Conservation (phyloP, 2,329 filamentous ascomycete species). For the Cladosporium sphaerospermum region DNA sequence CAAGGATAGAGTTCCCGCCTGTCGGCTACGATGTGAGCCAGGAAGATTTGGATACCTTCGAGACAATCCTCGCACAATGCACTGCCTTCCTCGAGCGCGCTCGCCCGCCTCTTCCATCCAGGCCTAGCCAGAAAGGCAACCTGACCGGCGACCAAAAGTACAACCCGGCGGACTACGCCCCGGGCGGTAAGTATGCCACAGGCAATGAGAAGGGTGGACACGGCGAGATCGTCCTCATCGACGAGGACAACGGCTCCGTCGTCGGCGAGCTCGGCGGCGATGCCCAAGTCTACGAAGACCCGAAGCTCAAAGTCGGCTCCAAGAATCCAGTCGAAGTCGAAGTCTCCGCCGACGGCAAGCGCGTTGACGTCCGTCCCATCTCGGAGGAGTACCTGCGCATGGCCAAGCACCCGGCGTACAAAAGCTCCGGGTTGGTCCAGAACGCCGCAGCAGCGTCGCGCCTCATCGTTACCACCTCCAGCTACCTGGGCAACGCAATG, state of each 20-base stretch:
- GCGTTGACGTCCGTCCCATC: constrained; percentile 62
- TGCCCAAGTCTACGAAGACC: constrained; percentile 72
- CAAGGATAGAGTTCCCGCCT: constrained; percentile 78
- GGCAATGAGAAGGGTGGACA: constrained; percentile 29
- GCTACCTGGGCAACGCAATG: constrained; percentile 70
- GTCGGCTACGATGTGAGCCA: constrained; percentile 70
- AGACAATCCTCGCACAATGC: constrained; percentile 96
- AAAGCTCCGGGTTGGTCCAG: constrained; percentile 77
- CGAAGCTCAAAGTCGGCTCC: constrained; percentile 71
- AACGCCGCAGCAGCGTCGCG: constrained; percentile 83
- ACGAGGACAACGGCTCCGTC: constrained; percentile 93
- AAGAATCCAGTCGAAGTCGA: constrained; percentile 84
- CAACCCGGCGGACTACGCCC: constrained; percentile 73
- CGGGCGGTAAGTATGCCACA: constrained; percentile 57
- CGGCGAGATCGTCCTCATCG: constrained; percentile 83
- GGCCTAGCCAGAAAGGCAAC: constrained; percentile 28
- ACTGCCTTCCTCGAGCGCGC: constrained; percentile 89
- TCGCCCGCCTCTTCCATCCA: constrained; percentile 47
- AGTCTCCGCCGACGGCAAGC: constrained; percentile 62
- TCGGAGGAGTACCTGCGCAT: constrained; percentile 67
- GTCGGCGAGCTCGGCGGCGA: constrained; percentile 84
- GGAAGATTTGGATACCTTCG: constrained; percentile 92
- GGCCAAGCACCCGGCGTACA: constrained; percentile 84
- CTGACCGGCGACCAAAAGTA: constrained; percentile 47
- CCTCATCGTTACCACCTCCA: constrained; percentile 82